Evolutionary conservation across 345 rosid species (phyloP), one percentile per base, ranked within the genome.

Genomic region (Durio zibethinus): DNA sequence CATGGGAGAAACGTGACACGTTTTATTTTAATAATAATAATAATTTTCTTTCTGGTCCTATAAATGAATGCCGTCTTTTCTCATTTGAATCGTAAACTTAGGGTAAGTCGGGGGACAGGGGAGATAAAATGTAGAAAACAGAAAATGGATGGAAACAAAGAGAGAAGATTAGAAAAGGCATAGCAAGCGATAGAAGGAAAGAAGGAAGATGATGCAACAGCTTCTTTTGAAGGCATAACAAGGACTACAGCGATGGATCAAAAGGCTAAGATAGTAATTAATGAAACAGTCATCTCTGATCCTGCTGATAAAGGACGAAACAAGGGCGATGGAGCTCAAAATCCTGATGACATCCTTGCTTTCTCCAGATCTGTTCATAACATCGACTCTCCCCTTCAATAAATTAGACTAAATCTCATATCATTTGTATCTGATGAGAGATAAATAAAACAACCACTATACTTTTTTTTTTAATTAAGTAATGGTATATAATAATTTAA

Each of bases 351-450:
- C 25, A 79, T 84, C 33, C 81, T 86, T 29, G 85, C 68, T 73
- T 83, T 81, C 82, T 77, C 83, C 10, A 76, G 87, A 53, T 60
- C 80, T 2, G 84, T 81, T 33, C 42, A 73, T 76, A 84, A 77
- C 72, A 81, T 75, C 57, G 80, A 87, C 64, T 84, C 88, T 31
- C 84, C 86, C 1, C 84, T 84, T 20, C 78, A 84, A 68, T 82
- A 62, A 45, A 7, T 29, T 21, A 33, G 36, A 33, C 4, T 33
- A 33, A 33, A 33, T 33, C 36, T 33, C 36, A 33, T 4, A 33
- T 33, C 36, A 33, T 33, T 33, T 33, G 36, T 33, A 33, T 33
- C 4, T 33, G 36, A 33, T 33, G 36, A 4, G 36, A 33, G 36
- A 33, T 33, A 33, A 33, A 33, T 33, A n/a, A n/a, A n/a, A 33